Percentiles rank a stretch among this genome's conserved stretches.
These are phyloP conservation scores for Blepharisma undulans DNA, from an alignment of 169 alveolate species.

Conservation along the genomic window DNA sequence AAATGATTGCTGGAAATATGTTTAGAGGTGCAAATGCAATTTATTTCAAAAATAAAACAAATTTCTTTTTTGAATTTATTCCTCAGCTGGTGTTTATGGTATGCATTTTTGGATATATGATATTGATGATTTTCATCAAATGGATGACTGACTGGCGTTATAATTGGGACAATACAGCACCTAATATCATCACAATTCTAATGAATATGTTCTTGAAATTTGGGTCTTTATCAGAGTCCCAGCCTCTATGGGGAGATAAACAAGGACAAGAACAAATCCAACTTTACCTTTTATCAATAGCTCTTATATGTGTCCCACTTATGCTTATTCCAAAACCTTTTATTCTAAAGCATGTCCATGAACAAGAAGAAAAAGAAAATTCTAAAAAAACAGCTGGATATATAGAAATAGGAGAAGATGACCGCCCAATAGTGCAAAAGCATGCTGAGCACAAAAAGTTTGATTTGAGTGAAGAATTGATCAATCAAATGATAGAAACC, in stretches of 20 bases:
- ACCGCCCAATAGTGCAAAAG: not conserved
- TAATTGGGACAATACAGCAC: constrained; percentile 88
- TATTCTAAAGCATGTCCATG: constrained; percentile 56
- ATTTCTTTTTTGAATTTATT: constrained; percentile 95
- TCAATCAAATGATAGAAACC: constrained; percentile 97
- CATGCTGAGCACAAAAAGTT: constrained; percentile 57
- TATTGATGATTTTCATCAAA: constrained; percentile 92
- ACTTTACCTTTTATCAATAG: constrained; percentile 78
- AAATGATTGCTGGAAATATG: constrained; percentile 94
- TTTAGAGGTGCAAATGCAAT: constrained; percentile 94
- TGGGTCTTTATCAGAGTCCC: constrained; percentile 69
- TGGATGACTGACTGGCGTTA: constrained; percentile 86
- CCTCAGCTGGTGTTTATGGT: constrained; percentile 96
- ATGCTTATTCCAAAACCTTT: constrained; percentile 96
- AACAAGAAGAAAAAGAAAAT: constrained; percentile 40
- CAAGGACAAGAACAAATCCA: constrained; percentile 84
- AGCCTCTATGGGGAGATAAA: constrained; percentile 72
- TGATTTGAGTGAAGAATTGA: constrained; percentile 76
- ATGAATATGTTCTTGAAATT: constrained; percentile 92
- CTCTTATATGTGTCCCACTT: constrained; percentile 91
- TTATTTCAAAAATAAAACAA: constrained; percentile 87
- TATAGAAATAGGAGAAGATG: constrained; percentile 12
- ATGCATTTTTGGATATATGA: constrained; percentile 96
- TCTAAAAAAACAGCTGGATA: constrained; percentile 52
- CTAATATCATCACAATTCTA: constrained; percentile 93